phyloP scores from a whole-genome alignment of 768 basidiomycete species.

The Hericium alpestre region DNA sequence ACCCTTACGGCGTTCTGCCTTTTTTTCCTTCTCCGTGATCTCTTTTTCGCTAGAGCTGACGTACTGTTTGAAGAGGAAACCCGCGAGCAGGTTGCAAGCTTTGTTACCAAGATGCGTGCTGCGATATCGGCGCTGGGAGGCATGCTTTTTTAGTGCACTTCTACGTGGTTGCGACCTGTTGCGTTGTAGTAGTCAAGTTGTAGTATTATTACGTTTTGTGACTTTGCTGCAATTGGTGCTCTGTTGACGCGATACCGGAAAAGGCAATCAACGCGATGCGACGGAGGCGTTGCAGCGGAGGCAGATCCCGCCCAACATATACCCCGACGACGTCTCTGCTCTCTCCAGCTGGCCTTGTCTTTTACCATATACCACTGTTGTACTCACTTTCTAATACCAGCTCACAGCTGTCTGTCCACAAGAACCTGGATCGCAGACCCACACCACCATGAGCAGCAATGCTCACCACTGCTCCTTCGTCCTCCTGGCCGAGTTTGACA shows the following conservation, averaged over 20 bases:
- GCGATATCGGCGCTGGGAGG: neutral
- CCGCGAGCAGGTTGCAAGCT: neutral
- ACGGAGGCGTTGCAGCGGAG: neutral
- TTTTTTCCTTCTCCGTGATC: neutral
- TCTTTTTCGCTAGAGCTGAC: neutral
- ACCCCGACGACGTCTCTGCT: neutral
- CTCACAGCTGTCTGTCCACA: neutral
- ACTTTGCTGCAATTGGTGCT: neutral
- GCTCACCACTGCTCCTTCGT: slow-evolving; percentile 84
- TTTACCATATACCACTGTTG: neutral
- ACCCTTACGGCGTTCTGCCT: neutral
- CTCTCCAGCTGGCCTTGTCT: neutral
- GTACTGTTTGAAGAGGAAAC: neutral
- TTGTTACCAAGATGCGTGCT: neutral
- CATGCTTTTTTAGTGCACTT: neutral
- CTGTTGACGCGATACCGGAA: neutral
- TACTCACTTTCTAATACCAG: neutral
- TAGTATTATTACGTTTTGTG: neutral
- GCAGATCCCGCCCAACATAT: neutral
- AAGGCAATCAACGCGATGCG: neutral
- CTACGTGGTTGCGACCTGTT: no score
- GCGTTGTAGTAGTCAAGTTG: neutral
- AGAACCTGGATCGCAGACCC: neutral
- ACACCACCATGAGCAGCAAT: slow-evolving; percentile 40
- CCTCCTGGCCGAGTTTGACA: slow-evolving; percentile 97